Evolutionary conservation across 495 filamentous ascomycete genomes (phyloP), one percentile per base, ranked within the genome.

Genomic region (Peziza echinospora): DNA sequence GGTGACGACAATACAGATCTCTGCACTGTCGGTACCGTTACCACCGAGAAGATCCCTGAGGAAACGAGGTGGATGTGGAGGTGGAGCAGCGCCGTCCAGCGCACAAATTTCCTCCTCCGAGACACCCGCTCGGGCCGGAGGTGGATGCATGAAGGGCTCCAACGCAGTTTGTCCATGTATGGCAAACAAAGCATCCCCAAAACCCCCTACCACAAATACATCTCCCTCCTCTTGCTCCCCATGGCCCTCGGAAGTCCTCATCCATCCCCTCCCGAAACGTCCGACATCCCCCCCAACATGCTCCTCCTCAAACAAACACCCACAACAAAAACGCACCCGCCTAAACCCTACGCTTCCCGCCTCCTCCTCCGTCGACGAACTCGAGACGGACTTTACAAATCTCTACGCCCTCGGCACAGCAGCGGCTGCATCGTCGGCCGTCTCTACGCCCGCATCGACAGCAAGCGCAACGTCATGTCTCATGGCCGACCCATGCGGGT

Each of bases 401-500:
- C 42, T 50, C 10, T 60, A 56, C 21, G 28, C 42, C 19, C 13
- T 11, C 19, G 30, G 30, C 13, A 19, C 43, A 11, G 49, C 51
- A 8, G 49, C 21, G 9, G 9, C 49, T 24, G 19, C 23, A 11
- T 2, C 25, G 8, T 34, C 34, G 10, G 49, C n/a, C 23, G 45
- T 49, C 30, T 11, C 26, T 40, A 19, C 4, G 24, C 45, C 24
- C 24, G 26, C 10, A 42, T 41, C 23, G 3, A 37, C 48, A 43
- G 54, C 1, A 46, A 53, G 24, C 54, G 53, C 23, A 60, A 65
- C 54, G 47, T 50, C 55, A 2, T 56, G 59, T 19, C 11, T 19
- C 71, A 5, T 63, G 19, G 39, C 17, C 9, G 83, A 89, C 43
- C 71, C 76, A 8, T 92, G 84, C 54, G 84, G 84, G n/a, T 91